These are phyloP conservation scores for Venturia effusa DNA, from an alignment of 2,329 filamentous ascomycete species.

Conservation along the genomic window DNA sequence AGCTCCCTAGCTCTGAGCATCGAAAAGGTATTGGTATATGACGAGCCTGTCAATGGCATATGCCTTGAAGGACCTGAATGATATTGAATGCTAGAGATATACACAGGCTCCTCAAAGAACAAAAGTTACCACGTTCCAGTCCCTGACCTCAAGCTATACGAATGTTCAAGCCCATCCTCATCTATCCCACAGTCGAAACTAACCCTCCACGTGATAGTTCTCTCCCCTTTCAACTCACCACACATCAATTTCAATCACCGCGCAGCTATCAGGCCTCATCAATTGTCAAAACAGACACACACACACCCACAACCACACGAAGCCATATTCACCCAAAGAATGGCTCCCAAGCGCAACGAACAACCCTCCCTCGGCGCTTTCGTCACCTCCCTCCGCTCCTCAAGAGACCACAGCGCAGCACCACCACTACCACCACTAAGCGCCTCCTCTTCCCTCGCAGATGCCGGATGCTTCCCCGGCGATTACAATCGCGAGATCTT, in stretches of 20 bases:
- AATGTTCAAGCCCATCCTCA: background rate
- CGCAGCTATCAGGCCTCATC: background rate
- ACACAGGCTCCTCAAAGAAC: no score
- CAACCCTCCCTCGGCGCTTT: background rate
- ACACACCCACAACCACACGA: background rate
- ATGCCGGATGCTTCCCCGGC: background rate
- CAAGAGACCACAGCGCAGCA: background rate
- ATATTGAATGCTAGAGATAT: no score
- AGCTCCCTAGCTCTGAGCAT: background rate
- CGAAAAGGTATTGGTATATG: background rate
- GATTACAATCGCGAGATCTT: background rate
- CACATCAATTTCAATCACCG: background rate
- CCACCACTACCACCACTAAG: background rate
- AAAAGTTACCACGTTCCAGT: background rate
- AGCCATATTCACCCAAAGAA: background rate
- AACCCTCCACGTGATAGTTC: background rate
- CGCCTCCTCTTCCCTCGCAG: background rate
- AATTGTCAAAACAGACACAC: no score
- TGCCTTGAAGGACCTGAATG: no score
- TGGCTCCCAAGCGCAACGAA: background rate
- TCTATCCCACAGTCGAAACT: background rate
- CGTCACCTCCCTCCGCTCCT: background rate
- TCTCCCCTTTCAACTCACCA: background rate
- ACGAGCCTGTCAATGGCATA: no score
- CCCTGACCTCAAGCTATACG: no score